These are phyloP conservation scores for Teratosphaeria destructans DNA, from an alignment of 2,329 filamentous ascomycete species.

Conservation along the genomic window DNA sequence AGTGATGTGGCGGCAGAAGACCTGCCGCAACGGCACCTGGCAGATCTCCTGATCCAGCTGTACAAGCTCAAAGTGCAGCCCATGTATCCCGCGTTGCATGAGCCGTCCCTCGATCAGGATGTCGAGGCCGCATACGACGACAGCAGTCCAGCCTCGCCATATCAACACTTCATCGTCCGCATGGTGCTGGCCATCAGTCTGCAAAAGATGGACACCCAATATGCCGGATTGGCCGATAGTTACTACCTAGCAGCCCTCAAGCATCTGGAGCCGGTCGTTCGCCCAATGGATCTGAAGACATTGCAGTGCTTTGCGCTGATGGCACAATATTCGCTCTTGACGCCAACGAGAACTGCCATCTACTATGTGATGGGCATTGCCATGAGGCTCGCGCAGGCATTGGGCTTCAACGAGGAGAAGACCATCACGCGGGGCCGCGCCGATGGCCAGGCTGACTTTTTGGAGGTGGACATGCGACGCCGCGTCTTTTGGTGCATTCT, in stretches of 20 bases:
- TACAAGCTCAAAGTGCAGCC: slow-evolving; percentile 85
- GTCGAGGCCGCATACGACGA: slow-evolving; percentile 72
- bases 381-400: slow-evolving; percentile 75
- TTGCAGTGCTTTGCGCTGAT: slow-evolving; percentile 82
- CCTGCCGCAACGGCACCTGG: slow-evolving; percentile 63
- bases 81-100: slow-evolving; percentile 78
- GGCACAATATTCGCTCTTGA: slow-evolving; percentile 83
- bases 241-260: slow-evolving; percentile 88
- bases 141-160: slow-evolving; percentile 55
- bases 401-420: slow-evolving; percentile 79
- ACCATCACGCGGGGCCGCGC: slow-evolving; percentile 60
- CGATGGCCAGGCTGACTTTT: slow-evolving; percentile 52
- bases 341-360: slow-evolving; percentile 80
- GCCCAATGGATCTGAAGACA: slow-evolving; percentile 80
- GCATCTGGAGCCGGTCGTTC: slow-evolving; percentile 70
- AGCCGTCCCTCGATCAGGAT: slow-evolving; percentile 64
- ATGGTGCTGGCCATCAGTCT: slow-evolving; percentile 93
- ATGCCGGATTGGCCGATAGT: slow-evolving; percentile 87
- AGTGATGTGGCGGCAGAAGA: slow-evolving; percentile 70
- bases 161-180: slow-evolving; percentile 76
- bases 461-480: slow-evolving; percentile 81
- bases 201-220: slow-evolving; percentile 80
- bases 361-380: slow-evolving; percentile 90
- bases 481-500: slow-evolving; percentile 80
- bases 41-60: slow-evolving; percentile 69